phyloP scores from a whole-genome alignment of 805 yeast genomes.

The Saccharomycopsis oosterbeekiorum region DNA sequence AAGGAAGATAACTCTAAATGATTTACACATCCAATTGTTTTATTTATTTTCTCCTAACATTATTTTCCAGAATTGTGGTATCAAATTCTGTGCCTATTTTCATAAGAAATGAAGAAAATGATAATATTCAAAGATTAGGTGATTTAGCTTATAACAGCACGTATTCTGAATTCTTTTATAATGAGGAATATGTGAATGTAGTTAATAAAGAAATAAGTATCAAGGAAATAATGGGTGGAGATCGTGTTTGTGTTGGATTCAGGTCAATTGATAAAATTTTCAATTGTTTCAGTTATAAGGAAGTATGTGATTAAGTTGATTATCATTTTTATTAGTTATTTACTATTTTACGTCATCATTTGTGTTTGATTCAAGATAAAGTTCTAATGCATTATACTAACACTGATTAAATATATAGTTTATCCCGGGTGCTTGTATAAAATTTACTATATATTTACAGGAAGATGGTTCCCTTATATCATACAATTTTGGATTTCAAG shows the following conservation, averaged over 20 bases:
- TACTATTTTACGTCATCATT: not conserved
- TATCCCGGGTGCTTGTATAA: not conserved
- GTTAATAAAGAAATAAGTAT: not conserved
- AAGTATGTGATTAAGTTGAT: not conserved
- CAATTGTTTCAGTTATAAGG: constrained; percentile 10
- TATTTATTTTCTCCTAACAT: not conserved
- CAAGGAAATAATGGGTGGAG: not conserved
- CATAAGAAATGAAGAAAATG: not conserved
- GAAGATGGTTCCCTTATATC: not conserved
- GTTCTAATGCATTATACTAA: not conserved
- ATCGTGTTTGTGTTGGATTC: constrained; percentile 6
- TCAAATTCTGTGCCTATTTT: not conserved
- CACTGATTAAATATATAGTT: not conserved
- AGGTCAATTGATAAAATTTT: constrained; percentile 1
- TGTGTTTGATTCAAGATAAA: not conserved
- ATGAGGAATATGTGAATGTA: not conserved
- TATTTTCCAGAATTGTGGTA: not conserved
- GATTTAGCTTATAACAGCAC: not conserved
- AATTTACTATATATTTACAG: not conserved
- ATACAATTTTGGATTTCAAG: not conserved
- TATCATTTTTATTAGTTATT: not conserved
- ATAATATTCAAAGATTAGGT: not conserved
- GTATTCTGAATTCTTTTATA: not conserved
- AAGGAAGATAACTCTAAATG: not conserved
- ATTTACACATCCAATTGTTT: not conserved